Base-by-base conservation (phyloP, 352 stramenopile genomes). In the Globisporangium splendens region DNA sequence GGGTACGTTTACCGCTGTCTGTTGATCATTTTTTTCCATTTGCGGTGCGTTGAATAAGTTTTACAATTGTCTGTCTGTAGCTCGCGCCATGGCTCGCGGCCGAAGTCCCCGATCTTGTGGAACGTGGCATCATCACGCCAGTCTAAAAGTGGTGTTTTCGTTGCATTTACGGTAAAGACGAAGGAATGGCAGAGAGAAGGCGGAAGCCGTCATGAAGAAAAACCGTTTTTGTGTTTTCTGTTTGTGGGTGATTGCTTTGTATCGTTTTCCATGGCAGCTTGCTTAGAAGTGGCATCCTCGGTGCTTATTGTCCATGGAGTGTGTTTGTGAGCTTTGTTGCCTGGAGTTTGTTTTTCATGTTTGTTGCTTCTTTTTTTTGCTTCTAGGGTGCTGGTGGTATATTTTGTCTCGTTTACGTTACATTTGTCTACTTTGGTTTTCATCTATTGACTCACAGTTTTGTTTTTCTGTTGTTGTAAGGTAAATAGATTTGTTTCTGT, bases 61-160 rank as follows among this genome's bases (percentile, higher is more conserved):
- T 60, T 41, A 12, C 35, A 41, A 41, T 41, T 41, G 35, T 7
- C 12, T 17, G 8, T 44, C 0, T 61, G 15, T 65, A 93, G 84
- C 56, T 96, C 52, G 88, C 82, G 17, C 88, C 88, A 47, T 96
- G 88, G 88, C 76, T 96, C 31, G 86, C 88, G 20, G 85, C 85
- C 0, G 88, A 96, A 62, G 86, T 96, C 20, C 88, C 88, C 0
- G 83, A 94, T 43, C 82, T 96, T 17, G 84, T 92, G 12, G 82
- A 93, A 61, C 81, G 84, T 49, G 78, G 79, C 15, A 60, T 89
- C 13, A 91, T 93, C 42, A 86, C 79, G 20, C 68, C 84, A 28
- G 79, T 89, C 33, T 93, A 84, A 35, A 35, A 8, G 10, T 4
- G 7, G 10, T 4, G 1, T 35, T 35, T 35, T 35, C 28, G 28